phyloP scores from a whole-genome alignment of 1,284 basidiomycete species.

The Inonotus obliquus region DNA sequence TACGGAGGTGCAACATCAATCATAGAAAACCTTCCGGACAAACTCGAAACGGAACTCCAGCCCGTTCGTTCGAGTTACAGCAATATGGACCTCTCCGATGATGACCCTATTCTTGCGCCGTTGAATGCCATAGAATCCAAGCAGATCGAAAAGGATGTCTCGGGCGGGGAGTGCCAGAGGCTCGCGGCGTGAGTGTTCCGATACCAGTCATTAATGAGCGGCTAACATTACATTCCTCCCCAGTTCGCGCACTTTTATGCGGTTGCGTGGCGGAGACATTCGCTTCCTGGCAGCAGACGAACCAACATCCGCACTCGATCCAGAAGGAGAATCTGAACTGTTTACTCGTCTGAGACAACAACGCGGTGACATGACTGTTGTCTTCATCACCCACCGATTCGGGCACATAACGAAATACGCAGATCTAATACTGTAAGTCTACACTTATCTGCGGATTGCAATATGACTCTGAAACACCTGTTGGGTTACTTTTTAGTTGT shows the following conservation, averaged over 20 bases:
- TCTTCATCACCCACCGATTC: conserved; percentile 67
- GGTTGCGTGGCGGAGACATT: conserved; percentile 38
- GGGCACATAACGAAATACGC: conserved; percentile 61
- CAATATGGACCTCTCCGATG: neutral
- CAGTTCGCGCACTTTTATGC: conserved; percentile 40
- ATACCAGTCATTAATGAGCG: neutral
- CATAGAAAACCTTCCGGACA: conserved; percentile 30
- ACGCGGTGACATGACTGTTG: conserved; percentile 55
- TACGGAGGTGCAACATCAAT: conserved; percentile 34
- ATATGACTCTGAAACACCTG: neutral
- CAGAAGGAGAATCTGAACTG: conserved; percentile 43
- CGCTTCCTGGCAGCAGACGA: conserved; percentile 48
- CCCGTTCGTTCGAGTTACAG: conserved; percentile 23
- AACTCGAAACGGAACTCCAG: conserved; percentile 33
- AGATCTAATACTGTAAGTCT: conserved; percentile 51
- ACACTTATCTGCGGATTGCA: no score
- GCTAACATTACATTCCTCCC: no score
- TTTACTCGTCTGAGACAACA: conserved; percentile 47
- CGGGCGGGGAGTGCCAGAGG: conserved; percentile 38
- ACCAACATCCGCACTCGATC: conserved; percentile 50
- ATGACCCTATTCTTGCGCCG: neutral
- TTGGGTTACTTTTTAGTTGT: no score
- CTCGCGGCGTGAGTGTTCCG: conserved; percentile 25
- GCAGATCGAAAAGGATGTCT: conserved; percentile 30
- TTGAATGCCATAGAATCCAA: neutral